Conservation (phyloP, 495 filamentous ascomycete genomes). For the Penicillium angulare region DNA sequence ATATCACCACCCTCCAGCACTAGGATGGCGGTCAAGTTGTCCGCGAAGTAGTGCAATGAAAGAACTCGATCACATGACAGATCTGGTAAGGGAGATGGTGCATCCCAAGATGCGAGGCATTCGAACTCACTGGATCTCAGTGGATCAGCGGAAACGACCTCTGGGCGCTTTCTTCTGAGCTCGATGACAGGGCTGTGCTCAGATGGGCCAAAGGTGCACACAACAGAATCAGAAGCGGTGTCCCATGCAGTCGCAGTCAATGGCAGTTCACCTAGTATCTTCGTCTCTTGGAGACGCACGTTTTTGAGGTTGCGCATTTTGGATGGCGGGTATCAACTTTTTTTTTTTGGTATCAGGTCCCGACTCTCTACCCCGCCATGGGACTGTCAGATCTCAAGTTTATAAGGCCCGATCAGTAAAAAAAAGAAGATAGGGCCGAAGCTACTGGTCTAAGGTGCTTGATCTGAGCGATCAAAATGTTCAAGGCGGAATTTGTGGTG, state of each 20-base stretch:
- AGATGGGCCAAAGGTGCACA: constrained; percentile 75
- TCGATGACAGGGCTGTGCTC: constrained; percentile 61
- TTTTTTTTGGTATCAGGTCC: constrained; percentile 19
- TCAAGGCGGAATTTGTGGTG: constrained; percentile 4
- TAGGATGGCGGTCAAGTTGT: constrained; percentile 71
- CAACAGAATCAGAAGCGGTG: constrained; percentile 62
- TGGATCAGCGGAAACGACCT: constrained; percentile 34
- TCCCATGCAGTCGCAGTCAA: constrained; percentile 79
- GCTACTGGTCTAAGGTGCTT: background rate
- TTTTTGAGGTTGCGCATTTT: constrained; percentile 79
- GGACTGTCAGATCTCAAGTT: constrained; percentile 17
- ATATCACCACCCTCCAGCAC: constrained; percentile 92
- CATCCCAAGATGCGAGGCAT: constrained; percentile 83
- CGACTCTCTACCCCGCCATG: constrained; percentile 42
- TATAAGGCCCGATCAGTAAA: constrained; percentile 5
- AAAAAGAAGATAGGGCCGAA: background rate
- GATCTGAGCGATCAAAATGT: background rate
- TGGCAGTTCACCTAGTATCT: constrained; percentile 50
- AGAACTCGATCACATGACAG: constrained; percentile 68
- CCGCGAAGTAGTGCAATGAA: constrained; percentile 79
- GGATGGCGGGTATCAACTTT: constrained; percentile 21
- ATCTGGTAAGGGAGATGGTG: constrained; percentile 66
- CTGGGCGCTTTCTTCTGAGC: constrained; percentile 49
- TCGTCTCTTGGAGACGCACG: constrained; percentile 61
- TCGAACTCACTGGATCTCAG: constrained; percentile 40